Base-by-base conservation (phyloP, 768 basidiomycete species). In the Filobasidium wieringae region DNA sequence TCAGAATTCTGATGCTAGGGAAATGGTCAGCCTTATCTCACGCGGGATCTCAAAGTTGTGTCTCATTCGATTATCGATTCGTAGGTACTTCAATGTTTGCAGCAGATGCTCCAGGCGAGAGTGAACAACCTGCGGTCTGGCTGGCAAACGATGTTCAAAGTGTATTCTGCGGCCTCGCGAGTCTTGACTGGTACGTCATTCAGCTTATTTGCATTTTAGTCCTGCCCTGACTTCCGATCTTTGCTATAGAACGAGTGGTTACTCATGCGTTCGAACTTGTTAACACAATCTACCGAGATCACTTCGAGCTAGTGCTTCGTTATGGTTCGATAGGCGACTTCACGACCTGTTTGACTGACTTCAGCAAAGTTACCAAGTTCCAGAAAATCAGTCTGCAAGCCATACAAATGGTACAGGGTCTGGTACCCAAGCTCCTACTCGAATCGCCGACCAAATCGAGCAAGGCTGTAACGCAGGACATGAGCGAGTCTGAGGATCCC, bases 91-190 rank as follows among this genome's bases (percentile, higher is more conserved):
- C 92, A 96, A 80, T 99, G 95, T 69, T 79, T 99, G 47, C 89
- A 96, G 70, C 95, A 97, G 76, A 97, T 97, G 95, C 84, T 97
- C 55, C 92, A 95, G 76, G 88, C 90, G 17, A 82, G 88, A 34
- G 88, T 87, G 17, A 83, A 87, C 65, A 97, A 97, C 70, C 81
- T 99, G 78, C 84, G 95, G 31, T 97, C 95, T 0, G 95, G 95
- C 29, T 99, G 95, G 95, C 80, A 91, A 60, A 99, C 95, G 1
- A 96, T 99, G 89, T 97, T 99, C 74, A 88, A 88, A 24, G 95
- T 97, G 14, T 97, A 97, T 70, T 87, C 92, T 32, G 89, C 95
- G 15, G 91, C 95, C 0, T 92, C 92, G 9, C 91, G 86, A 71
- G 91, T 88, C 26, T 77, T 85, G 26, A 92, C 89, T 67, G 87